phyloP scores from a whole-genome alignment of 140 eudicot genomes.

The Anethum foeniculum region DNA sequence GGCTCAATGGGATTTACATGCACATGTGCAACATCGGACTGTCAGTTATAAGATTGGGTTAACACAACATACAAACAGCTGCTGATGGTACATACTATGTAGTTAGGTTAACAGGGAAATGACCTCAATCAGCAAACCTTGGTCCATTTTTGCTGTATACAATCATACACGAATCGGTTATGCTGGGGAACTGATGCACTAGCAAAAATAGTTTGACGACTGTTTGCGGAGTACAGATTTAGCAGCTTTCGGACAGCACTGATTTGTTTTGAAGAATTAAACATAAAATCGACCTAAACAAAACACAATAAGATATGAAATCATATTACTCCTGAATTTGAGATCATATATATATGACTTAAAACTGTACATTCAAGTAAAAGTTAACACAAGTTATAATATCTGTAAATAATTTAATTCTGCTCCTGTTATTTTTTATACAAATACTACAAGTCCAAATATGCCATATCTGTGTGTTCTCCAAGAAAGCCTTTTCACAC shows the following conservation, averaged over 20 bases:
- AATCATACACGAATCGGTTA: conserved; percentile 66
- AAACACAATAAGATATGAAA: not conserved
- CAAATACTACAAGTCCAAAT: not conserved
- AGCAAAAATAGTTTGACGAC: conserved; percentile 82
- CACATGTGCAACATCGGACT: conserved; percentile 71
- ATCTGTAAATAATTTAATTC: not conserved
- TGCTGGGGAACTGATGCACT: conserved; percentile 98
- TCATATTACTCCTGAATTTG: not conserved
- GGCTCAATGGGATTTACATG: conserved; percentile 84
- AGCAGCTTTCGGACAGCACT: conserved; percentile 65
- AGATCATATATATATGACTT: not conserved
- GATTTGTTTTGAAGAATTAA: conserved; percentile 69
- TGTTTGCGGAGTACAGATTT: conserved; percentile 52
- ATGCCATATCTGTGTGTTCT: not conserved
- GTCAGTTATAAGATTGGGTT: conserved; percentile 18
- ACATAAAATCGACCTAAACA: conserved; percentile 83
- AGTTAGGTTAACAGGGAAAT: not conserved
- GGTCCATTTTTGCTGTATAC: conserved; percentile 96
- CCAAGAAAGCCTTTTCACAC: not conserved
- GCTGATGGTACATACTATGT: not conserved
- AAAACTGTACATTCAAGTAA: not conserved
- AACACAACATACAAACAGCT: conserved; percentile 11
- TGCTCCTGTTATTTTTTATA: not conserved
- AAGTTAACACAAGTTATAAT: not conserved
- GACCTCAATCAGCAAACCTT: conserved; percentile 44